Base-by-base conservation (phyloP, 345 rosid genomes). In the Lenwebbia sp. region DNA sequence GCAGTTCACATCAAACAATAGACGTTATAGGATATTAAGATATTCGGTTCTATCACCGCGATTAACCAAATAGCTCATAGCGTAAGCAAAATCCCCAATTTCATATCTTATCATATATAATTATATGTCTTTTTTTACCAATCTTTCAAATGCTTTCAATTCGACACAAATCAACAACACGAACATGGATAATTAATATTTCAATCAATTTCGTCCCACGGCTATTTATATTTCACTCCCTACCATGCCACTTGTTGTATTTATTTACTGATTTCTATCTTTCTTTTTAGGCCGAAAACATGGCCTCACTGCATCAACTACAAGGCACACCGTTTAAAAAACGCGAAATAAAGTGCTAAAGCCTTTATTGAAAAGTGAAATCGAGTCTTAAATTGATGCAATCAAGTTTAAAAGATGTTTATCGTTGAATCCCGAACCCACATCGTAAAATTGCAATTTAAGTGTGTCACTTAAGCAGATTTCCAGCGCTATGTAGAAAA, bases 391-490 rank as follows among this genome's bases (percentile, higher is more conserved):
- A 19, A 17, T 33, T 4, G 25, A 65, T 33, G 25, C 5, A 3
- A 23, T 55, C 11, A 17, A 2, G 5, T 9, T 17, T 21, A 6
- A 33, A 70, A 70, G 0, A 21, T 10, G 51, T 4, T 19, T 17
- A 37, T 9, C 21, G 5, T 70, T 0, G 13, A 37, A 33, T 65
- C 13, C 23, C 6, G 1, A 8, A 33, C 22, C 44, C 41, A 65
- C 44, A 2, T 33, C 0, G 1, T 33, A 33, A 70, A 22, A 19
- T 12, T 8, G 78, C 5, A 33, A 19, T 65, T 33, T 17, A 65
- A 17, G 12, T 7, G 0, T 1, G 76, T 65, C 5, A 1, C 1
- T 62, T 30, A 0, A 15, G 37, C 13, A 15, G 19, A 17, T 3
- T 65, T n/a, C n/a, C n/a, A n/a, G n/a, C n/a, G n/a, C n/a, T n/a